These are phyloP conservation scores for Pythium apleroticum DNA, from an alignment of 352 stramenopile genomes.

Conservation along the genomic window DNA sequence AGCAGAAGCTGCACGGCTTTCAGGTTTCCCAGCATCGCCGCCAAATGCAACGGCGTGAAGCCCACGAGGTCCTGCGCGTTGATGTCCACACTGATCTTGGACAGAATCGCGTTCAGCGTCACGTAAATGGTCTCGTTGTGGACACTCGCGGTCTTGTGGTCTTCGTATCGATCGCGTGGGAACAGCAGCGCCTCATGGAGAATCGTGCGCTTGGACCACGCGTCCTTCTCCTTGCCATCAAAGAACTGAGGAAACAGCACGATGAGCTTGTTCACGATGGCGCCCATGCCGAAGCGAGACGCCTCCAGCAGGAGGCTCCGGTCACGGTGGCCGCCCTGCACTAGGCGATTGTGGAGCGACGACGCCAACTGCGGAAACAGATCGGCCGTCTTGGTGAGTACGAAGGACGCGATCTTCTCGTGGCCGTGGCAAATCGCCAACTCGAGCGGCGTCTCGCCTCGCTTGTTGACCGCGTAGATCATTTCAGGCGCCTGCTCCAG, in stretches of 20 bases:
- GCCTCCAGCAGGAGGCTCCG: slow-evolving; percentile 54
- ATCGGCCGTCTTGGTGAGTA: slow-evolving; percentile 54
- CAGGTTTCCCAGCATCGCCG: slow-evolving; percentile 46
- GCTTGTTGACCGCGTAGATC: slow-evolving; percentile 42
- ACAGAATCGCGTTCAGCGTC: slow-evolving; percentile 35
- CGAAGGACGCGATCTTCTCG: slow-evolving; percentile 52
- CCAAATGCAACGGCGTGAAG: slow-evolving; percentile 59
- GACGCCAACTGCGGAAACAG: slow-evolving; percentile 30
- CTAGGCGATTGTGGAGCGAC: slow-evolving; percentile 3
- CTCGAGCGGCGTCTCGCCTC: slow-evolving; percentile 43
- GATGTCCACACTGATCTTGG: slow-evolving; percentile 34
- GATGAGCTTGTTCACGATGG: slow-evolving; percentile 48
- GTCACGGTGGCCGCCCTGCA: slow-evolving; percentile 12
- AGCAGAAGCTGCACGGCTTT: slow-evolving; percentile 41
- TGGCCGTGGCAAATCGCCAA: slow-evolving; percentile 48
- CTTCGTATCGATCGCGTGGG: slow-evolving; percentile 24
- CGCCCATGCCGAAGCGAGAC: slow-evolving; percentile 39
- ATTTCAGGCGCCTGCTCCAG: slow-evolving; percentile 27
- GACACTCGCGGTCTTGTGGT: slow-evolving; percentile 8
- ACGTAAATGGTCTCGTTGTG: slow-evolving; percentile 30
- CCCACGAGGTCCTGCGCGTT: slow-evolving; percentile 56
- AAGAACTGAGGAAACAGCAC: slow-evolving; percentile 47
- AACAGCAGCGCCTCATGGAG: slow-evolving; percentile 51
- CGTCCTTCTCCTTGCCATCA: slow-evolving; percentile 40
- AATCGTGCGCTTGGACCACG: slow-evolving; percentile 42